Base-by-base conservation (phyloP, 2,329 filamentous ascomycete genomes). In the Aphanoascus verrucosus region DNA sequence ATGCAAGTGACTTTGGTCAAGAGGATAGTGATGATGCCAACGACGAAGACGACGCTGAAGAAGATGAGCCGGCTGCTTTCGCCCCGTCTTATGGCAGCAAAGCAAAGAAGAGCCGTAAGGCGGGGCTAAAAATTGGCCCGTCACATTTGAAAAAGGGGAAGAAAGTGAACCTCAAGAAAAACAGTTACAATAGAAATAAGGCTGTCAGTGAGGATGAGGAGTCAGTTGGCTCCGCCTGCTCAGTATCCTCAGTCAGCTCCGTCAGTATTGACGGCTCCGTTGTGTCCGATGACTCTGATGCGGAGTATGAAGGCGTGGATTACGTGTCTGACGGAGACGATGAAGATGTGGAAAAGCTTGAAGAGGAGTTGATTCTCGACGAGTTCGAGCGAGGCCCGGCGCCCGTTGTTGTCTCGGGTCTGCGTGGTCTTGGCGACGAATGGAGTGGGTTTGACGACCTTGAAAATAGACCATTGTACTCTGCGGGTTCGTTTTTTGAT, bases 301-400 rank as follows among this genome's bases (percentile, higher is more conserved):
- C 64, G 57, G 81, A 84, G 56, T 85, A 88, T 62, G 81, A 82
- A 1, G 85, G 77, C 37, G 84, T 94, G 56, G 86, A 91, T 64
- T 81, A 88, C 49, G 84, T 94, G 56, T 86, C 80, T 60, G 86
- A 90, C 61, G 84, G 81, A 9, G 86, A 90, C 57, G 84, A 88
- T 58, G 86, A 91, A 66, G 84, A 91, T 67, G 81, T 86, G 59
- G 79, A 85, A 64, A 80, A 83, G 75, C 78, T 82, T 74, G 87
- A 93, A 78, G 86, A 89, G 73, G 77, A 82, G 67, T 80, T 84
- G 61, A 87, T 90, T 57, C 74, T 86, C 35, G 65, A 69, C 49
- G 69, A 72, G 52, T 64, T 66, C 54, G 66, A 69, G 41, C 61
- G 67, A 23, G 61, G 59, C 1, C 35, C 65, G 5, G 54, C 46